Conservation (phyloP, 1,284 basidiomycete species). For the Hymenochaete sp. region DNA sequence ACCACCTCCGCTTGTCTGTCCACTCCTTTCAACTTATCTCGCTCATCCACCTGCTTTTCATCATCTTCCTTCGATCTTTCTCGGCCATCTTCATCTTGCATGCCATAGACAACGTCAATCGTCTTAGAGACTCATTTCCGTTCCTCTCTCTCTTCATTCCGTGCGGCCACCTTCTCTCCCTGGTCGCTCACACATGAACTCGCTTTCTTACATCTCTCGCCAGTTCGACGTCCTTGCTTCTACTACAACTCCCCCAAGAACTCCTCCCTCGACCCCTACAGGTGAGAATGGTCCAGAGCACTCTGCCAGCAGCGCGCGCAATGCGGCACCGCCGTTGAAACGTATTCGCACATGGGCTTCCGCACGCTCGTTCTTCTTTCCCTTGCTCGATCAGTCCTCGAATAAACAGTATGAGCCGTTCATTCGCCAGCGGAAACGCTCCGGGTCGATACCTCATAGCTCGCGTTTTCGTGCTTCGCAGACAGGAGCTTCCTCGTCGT, state of each 20-base stretch:
- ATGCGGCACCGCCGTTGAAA: constrained; percentile 30
- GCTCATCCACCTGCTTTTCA: constrained; percentile 1
- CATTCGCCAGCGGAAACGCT: constrained; percentile 18
- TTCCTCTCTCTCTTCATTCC: neutral
- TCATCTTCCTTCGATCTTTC: neutral
- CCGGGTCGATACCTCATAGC: constrained; percentile 12
- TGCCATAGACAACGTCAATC: constrained; percentile 4
- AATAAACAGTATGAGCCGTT: constrained; percentile 30
- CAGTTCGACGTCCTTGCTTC: constrained; percentile 57
- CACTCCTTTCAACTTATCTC: neutral
- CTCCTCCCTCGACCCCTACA: constrained; percentile 19
- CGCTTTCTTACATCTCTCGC: constrained; percentile 58
- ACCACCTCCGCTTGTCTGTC: constrained; percentile 2
- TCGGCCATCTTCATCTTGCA: neutral
- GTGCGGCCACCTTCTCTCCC: neutral
- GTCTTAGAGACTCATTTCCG: constrained; percentile 1
- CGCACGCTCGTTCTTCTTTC: constrained; percentile 44
- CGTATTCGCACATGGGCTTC: constrained; percentile 48
- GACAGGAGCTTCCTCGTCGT: constrained; percentile 1
- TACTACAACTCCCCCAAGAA: constrained; percentile 28
- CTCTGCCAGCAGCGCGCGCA: constrained; percentile 22
- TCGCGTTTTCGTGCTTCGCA: constrained; percentile 3
- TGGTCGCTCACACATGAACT: constrained; percentile 43
- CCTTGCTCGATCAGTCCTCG: constrained; percentile 23
- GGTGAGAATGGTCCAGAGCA: constrained; percentile 4